These are phyloP conservation scores for Aspergillus tamarii DNA, from an alignment of 2,329 filamentous ascomycete species.

Conservation along the genomic window DNA sequence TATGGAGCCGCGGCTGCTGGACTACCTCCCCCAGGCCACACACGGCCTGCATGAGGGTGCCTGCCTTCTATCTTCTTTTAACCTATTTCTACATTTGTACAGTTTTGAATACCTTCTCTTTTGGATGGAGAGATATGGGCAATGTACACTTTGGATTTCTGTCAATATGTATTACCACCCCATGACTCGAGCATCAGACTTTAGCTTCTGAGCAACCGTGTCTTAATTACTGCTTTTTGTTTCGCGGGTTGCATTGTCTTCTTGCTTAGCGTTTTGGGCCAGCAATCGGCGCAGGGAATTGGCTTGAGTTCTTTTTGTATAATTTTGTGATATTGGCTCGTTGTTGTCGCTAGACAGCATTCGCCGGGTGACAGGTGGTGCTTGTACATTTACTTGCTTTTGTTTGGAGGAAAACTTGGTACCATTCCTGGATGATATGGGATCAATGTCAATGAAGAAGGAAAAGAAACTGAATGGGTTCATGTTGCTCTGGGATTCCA, in stretches of 20 bases:
- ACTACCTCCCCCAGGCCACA: conserved; percentile 23
- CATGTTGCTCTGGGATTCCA: not conserved
- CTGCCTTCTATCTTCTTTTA: not conserved
- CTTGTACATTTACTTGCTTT: not conserved
- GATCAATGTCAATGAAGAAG: not conserved
- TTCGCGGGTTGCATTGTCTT: not conserved
- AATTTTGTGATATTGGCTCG: not conserved
- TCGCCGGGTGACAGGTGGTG: not conserved
- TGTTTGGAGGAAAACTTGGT: not conserved
- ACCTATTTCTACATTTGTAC: conserved; percentile 10
- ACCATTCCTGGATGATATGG: not conserved
- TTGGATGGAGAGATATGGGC: not conserved
- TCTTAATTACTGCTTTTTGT: conserved; percentile 3
- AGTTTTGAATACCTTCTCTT: conserved; percentile 7
- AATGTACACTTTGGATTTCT: conserved; percentile 11
- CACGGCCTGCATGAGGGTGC: conserved; percentile 21
- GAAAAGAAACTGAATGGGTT: not conserved
- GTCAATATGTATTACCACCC: conserved; percentile 15
- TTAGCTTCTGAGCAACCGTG: not conserved
- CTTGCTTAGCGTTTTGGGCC: conserved; percentile 14
- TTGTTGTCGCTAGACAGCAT: not conserved
- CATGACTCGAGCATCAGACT: not conserved
- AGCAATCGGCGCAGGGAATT: conserved; percentile 19
- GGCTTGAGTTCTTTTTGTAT: conserved; percentile 6
- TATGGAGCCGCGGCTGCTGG: conserved; percentile 21